Conservation (phyloP, 495 filamentous ascomycete species). For the Trichocladium antarcticum region DNA sequence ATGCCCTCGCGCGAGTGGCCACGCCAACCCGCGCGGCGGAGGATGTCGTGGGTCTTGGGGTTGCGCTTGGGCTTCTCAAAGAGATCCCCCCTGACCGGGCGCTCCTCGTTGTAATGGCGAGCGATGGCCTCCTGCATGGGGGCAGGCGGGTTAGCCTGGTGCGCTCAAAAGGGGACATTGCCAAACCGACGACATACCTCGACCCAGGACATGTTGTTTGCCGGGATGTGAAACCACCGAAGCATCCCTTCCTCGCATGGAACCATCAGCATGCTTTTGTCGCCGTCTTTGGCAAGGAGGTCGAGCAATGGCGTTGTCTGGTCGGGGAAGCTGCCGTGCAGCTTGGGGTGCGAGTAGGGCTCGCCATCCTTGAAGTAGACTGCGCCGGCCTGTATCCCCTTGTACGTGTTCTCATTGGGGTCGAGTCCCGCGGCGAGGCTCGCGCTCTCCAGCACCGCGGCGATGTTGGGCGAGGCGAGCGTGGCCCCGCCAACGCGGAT, state of each 20-base stretch:
- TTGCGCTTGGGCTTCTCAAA: slow-evolving; percentile 7
- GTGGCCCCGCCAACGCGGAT: not conserved
- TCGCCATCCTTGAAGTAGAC: slow-evolving; percentile 9
- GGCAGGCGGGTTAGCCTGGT: too few species aligned
- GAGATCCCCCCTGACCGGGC: slow-evolving; percentile 6
- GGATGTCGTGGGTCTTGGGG: slow-evolving; percentile 10
- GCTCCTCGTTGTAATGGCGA: slow-evolving; percentile 10
- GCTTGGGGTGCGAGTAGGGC: slow-evolving; percentile 1
- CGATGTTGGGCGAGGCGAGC: slow-evolving; percentile 4
- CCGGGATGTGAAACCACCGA: slow-evolving; percentile 10
- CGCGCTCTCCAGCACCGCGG: not conserved
- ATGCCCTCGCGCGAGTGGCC: slow-evolving; percentile 7
- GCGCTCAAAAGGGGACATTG: too few species aligned
- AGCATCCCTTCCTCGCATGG: slow-evolving; percentile 8
- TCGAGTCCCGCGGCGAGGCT: not conserved
- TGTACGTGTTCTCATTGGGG: not conserved
- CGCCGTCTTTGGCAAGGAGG: slow-evolving; percentile 6
- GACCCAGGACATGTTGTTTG: slow-evolving; percentile 10
- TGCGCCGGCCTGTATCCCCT: slow-evolving; percentile 8
- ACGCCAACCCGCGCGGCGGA: slow-evolving; percentile 10
- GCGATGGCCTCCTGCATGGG: slow-evolving; percentile 8
- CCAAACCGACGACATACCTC: slow-evolving; percentile 7
- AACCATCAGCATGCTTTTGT: slow-evolving; percentile 5
- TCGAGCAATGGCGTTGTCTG: slow-evolving; percentile 7
- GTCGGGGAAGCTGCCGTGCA: slow-evolving; percentile 9